phyloP scores from a whole-genome alignment of 1,284 basidiomycete genomes.

The Wolfiporia cocos region DNA sequence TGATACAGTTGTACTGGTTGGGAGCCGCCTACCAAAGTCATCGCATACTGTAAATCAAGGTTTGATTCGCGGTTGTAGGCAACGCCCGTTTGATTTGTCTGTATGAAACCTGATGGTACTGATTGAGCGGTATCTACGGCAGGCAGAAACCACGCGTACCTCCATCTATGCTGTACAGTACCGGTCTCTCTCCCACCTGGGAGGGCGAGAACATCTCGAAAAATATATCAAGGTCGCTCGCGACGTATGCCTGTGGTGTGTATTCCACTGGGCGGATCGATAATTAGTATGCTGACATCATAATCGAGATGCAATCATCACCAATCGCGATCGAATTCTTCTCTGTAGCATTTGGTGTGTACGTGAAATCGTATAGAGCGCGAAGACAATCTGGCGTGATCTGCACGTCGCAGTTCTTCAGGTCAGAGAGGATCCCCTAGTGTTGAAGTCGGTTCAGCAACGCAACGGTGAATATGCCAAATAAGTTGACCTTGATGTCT shows the following conservation, averaged over 20 bases:
- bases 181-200: conserved; percentile 25
- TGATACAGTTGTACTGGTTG: conserved; percentile 38
- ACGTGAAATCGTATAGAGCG: conserved; percentile 11
- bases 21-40: conserved; percentile 28
- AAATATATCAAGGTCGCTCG: conserved; percentile 37
- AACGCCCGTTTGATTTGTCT: neutral
- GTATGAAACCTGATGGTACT: neutral
- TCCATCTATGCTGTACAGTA: conserved; percentile 33
- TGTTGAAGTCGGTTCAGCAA: neutral
- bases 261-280: conserved; percentile 5
- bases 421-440: neutral
- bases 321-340: conserved; percentile 10
- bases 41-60: conserved; percentile 36
- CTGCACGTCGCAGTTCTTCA: conserved; percentile 9
- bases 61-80: conserved; percentile 37
- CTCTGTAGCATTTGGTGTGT: conserved; percentile 7
- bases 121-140: neutral
- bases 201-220: conserved; percentile 27
- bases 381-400: conserved; percentile 11
- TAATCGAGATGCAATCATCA: neutral
- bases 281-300: neutral
- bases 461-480: neutral
- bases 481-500: conserved; percentile 4
- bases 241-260: conserved; percentile 28
- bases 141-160: conserved; percentile 32